phyloP scores from a whole-genome alignment of 352 stramenopile species.

The Phytopythium mirpurense region DNA sequence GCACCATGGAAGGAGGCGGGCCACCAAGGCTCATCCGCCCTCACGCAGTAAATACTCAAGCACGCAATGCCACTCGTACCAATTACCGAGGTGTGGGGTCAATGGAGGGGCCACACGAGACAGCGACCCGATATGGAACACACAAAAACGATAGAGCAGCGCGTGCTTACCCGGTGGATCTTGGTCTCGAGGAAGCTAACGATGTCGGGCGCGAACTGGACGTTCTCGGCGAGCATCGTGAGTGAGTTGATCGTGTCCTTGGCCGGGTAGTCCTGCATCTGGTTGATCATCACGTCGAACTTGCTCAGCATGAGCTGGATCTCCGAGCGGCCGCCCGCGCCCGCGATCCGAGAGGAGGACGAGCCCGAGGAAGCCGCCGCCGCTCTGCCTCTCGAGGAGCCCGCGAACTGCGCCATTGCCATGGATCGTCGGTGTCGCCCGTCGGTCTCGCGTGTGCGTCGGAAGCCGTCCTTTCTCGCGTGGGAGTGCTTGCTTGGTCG shows the following conservation, averaged over 20 bases:
- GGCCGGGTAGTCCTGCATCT: constrained; percentile 82
- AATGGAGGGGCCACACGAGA: too few species aligned
- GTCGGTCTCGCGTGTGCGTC: not conserved
- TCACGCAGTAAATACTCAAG: too few species aligned
- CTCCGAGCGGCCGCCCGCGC: constrained; percentile 11
- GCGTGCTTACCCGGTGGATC: constrained; percentile 72
- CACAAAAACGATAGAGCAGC: not conserved
- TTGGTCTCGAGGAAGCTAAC: constrained; percentile 88
- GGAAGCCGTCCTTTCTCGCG: constrained; percentile 1
- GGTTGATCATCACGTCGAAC: constrained; percentile 84
- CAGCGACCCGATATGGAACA: too few species aligned
- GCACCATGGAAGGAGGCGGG: too few species aligned
- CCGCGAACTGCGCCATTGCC: constrained; percentile 46
- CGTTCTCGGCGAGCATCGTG: constrained; percentile 78
- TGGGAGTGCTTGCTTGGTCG: not conserved
- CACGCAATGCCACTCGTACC: too few species aligned
- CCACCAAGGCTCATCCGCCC: too few species aligned
- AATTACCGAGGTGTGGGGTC: too few species aligned
- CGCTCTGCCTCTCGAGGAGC: constrained; percentile 10
- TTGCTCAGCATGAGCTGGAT: constrained; percentile 59
- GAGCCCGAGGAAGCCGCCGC: not conserved
- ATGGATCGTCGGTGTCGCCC: constrained; percentile 16
- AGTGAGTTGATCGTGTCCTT: constrained; percentile 89
- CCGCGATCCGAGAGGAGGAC: not conserved
- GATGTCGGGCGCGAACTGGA: constrained; percentile 73